These are phyloP conservation scores for Colletotrichum sansevieriae DNA, from an alignment of 2,329 filamentous ascomycete species.

Conservation along the genomic window DNA sequence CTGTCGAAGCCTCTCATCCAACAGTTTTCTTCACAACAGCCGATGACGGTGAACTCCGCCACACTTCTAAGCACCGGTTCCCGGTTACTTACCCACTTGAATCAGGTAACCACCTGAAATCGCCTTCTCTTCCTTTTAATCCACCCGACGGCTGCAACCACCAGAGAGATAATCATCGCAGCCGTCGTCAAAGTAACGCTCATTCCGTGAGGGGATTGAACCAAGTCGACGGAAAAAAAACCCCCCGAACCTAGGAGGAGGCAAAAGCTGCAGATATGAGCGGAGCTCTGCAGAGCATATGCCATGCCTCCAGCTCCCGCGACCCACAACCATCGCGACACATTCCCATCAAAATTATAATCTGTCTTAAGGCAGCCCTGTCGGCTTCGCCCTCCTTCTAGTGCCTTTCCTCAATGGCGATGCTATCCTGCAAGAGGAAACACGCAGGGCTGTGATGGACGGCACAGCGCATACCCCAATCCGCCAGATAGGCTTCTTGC, in stretches of 20 bases:
- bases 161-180: slow-evolving; percentile 21
- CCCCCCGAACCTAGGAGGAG: background rate
- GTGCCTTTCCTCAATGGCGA: slow-evolving; percentile 28
- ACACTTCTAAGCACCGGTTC: slow-evolving; percentile 22
- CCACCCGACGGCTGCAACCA: slow-evolving; percentile 26
- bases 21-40: slow-evolving; percentile 29
- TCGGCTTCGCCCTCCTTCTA: slow-evolving; percentile 30
- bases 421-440: slow-evolving; percentile 23
- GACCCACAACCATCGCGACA: slow-evolving; percentile 16
- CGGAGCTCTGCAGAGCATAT: slow-evolving; percentile 13
- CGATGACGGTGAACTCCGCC: slow-evolving; percentile 36
- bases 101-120: slow-evolving; percentile 12
- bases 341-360: slow-evolving; percentile 2
- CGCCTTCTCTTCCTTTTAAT: slow-evolving; percentile 8
- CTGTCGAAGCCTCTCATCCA: slow-evolving; percentile 34
- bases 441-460: slow-evolving; percentile 24
- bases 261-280: slow-evolving; percentile 20
- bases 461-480: slow-evolving; percentile 34
- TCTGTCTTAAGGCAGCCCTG: slow-evolving; percentile 3
- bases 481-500: slow-evolving; percentile 36
- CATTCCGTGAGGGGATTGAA: slow-evolving; percentile 29
- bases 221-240: too few relatives aligned
- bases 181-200: slow-evolving; percentile 29
- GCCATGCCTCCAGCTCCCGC: background rate
- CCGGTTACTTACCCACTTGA: slow-evolving; percentile 6